phyloP scores from a whole-genome alignment of 2,329 filamentous ascomycete species.

The Sphaerulina vaccinii region DNA sequence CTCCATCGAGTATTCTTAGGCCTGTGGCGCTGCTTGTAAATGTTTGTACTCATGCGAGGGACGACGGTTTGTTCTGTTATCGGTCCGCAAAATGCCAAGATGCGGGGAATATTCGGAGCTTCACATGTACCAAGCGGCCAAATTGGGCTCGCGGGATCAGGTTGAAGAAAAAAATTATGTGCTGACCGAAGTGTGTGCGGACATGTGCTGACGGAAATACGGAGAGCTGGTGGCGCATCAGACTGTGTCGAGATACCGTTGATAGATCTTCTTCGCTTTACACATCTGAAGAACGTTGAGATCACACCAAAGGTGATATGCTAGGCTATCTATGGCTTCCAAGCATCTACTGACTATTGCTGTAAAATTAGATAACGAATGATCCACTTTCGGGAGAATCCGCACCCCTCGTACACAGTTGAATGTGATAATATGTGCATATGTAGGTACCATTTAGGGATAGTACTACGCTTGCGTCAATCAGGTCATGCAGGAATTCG shows the following conservation, averaged over 20 bases:
- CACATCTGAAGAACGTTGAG: too few species aligned
- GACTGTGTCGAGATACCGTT: too few species aligned
- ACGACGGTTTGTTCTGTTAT: slow-evolving; percentile 4
- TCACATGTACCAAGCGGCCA: slow-evolving; percentile 1
- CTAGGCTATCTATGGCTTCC: slow-evolving; percentile 3
- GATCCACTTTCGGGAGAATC: slow-evolving; percentile 1
- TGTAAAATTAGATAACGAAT: slow-evolving; percentile 1
- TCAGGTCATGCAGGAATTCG: slow-evolving; percentile 2
- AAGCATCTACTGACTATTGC: too few species aligned
- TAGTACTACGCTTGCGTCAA: background rate
- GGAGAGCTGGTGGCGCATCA: too few species aligned
- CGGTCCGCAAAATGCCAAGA: slow-evolving; percentile 2
- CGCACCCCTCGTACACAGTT: slow-evolving; percentile 1
- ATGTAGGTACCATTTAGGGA: slow-evolving; percentile 3
- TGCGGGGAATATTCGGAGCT: slow-evolving; percentile 2
- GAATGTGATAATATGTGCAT: slow-evolving; percentile 3
- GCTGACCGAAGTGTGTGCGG: too few species aligned
- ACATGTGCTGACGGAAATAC: too few species aligned
- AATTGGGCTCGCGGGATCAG: slow-evolving; percentile 1
- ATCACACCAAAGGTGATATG: slow-evolving; percentile 4
- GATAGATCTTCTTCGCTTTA: too few species aligned
- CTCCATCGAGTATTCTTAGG: slow-evolving; percentile 5
- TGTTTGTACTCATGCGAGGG: slow-evolving; percentile 5
- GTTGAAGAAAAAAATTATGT: too few species aligned
- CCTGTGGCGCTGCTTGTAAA: slow-evolving; percentile 3